Conservation (phyloP, 495 filamentous ascomycete species). For the Podospora bellae-mahoneyi region DNA sequence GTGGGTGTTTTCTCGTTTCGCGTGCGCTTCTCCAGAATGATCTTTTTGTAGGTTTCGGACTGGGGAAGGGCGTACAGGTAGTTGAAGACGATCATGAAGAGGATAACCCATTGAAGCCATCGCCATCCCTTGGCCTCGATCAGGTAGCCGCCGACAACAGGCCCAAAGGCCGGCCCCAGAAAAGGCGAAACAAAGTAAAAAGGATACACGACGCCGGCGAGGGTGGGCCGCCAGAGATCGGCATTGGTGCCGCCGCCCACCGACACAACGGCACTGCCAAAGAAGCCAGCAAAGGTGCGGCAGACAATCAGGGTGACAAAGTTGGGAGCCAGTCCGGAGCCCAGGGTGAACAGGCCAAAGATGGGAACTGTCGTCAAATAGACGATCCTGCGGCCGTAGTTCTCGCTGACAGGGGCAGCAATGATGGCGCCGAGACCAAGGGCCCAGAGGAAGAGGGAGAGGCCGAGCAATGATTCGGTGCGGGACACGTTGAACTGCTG, state of each 20-base stretch:
- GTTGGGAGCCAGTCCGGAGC: conserved; percentile 12
- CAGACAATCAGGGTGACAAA: conserved; percentile 6
- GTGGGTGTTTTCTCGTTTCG: background rate
- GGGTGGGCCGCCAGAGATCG: conserved; percentile 10
- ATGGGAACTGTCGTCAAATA: conserved; percentile 15
- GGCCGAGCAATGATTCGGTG: conserved; percentile 12
- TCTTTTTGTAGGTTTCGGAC: conserved; percentile 23
- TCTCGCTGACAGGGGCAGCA: conserved; percentile 12
- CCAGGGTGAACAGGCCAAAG: conserved; percentile 13
- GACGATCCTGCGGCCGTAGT: conserved; percentile 14
- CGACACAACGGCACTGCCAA: conserved; percentile 12
- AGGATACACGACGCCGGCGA: conserved; percentile 12
- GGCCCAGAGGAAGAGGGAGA: conserved; percentile 15
- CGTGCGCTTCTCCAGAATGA: conserved; percentile 14
- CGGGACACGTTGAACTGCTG: conserved; percentile 7
- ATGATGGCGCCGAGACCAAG: conserved; percentile 15
- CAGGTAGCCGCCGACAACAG: conserved; percentile 60
- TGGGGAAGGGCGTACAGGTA: conserved; percentile 10
- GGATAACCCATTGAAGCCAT: conserved; percentile 48
- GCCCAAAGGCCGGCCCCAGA: conserved; percentile 32
- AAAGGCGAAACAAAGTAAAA: conserved; percentile 15
- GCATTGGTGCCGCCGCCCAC: conserved; percentile 13
- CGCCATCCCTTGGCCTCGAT: conserved; percentile 55
- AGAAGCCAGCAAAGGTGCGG: conserved; percentile 14
- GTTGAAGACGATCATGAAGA: conserved; percentile 17